Percentiles rank a stretch among this genome's conserved stretches.
Conservation (phyloP, 805 yeast genomes). For the Candida ulmi region DNA sequence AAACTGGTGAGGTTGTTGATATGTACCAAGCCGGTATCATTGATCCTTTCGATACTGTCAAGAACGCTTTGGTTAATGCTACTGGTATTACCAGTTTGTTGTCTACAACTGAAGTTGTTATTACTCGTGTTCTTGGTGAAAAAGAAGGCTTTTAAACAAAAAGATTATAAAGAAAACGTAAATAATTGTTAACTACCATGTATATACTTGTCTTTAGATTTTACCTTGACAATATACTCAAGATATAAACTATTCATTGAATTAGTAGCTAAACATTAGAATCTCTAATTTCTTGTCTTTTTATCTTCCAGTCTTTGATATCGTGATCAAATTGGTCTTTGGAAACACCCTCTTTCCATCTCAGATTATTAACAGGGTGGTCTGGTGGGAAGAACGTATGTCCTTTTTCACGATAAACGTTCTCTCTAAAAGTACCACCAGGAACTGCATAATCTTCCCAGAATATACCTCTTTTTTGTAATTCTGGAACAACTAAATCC, state of each 20-base stretch:
- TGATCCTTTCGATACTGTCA: slow-evolving; percentile 97
- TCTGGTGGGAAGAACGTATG: slow-evolving; percentile 11
- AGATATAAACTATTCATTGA: slow-evolving; percentile 10
- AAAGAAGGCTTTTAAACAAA: slow-evolving; percentile 18
- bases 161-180: too few relatives aligned
- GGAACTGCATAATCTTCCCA: slow-evolving; percentile 33
- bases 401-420: slow-evolving; percentile 25
- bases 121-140: slow-evolving; percentile 71
- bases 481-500: slow-evolving; percentile 31
- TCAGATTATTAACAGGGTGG: slow-evolving; percentile 18
- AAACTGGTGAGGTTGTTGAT: slow-evolving; percentile 90
- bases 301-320: slow-evolving; percentile 14
- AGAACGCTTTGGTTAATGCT: slow-evolving; percentile 93
- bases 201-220: too few relatives aligned
- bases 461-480: slow-evolving; percentile 29
- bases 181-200: too few relatives aligned
- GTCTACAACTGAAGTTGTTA: slow-evolving; percentile 98
- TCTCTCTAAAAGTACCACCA: slow-evolving; percentile 34
- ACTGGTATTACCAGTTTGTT: slow-evolving; percentile 95
- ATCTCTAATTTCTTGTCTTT: slow-evolving; percentile 18
- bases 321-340: slow-evolving; percentile 20
- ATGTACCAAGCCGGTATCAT: slow-evolving; percentile 96
- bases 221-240: too few relatives aligned
- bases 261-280: slow-evolving; percentile 28
- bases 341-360: slow-evolving; percentile 11